These are phyloP conservation scores for Wickerhamiella galacta DNA, from an alignment of 805 yeast genomes.

Conservation along the genomic window DNA sequence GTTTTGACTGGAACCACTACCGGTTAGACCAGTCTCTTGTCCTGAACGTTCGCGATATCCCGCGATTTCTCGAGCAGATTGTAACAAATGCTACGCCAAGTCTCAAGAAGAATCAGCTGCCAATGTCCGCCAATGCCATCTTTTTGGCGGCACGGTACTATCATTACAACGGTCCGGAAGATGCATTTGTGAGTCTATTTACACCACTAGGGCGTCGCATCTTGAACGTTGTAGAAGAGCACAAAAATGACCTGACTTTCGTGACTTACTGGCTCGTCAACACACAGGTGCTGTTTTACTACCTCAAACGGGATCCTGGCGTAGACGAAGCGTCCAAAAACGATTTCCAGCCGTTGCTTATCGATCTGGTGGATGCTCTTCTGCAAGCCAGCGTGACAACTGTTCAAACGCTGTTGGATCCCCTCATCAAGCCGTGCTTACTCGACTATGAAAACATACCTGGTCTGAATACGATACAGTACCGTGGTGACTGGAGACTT, in stretches of 20 bases:
- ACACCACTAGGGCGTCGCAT: constrained; percentile 22
- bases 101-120: constrained; percentile 22
- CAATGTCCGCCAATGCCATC: constrained; percentile 28
- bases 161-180: constrained; percentile 21
- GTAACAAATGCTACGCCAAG: constrained; percentile 23
- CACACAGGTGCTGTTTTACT: constrained; percentile 59
- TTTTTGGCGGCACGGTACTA: constrained; percentile 27
- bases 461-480: constrained; percentile 58
- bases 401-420: constrained; percentile 8
- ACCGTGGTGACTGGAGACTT: constrained; percentile 56
- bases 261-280: constrained; percentile 79
- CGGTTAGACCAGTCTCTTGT: constrained; percentile 27
- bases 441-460: constrained; percentile 69
- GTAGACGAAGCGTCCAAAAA: constrained; percentile 18
- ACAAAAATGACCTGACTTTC: constrained; percentile 24
- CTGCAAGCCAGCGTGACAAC: constrained; percentile 5
- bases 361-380: constrained; percentile 6
- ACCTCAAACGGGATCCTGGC: constrained; percentile 48
- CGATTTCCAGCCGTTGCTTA: constrained; percentile 8
- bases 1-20: constrained; percentile 27
- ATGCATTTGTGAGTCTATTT: constrained; percentile 19
- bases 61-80: constrained; percentile 23
- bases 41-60: constrained; percentile 22
- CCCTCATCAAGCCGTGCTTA: constrained; percentile 14
- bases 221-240: constrained; percentile 18